Evolutionary conservation across 2,329 filamentous ascomycete species (phyloP), one percentile per base, ranked within the genome.

Genomic region (Plenodomus lindquistii): DNA sequence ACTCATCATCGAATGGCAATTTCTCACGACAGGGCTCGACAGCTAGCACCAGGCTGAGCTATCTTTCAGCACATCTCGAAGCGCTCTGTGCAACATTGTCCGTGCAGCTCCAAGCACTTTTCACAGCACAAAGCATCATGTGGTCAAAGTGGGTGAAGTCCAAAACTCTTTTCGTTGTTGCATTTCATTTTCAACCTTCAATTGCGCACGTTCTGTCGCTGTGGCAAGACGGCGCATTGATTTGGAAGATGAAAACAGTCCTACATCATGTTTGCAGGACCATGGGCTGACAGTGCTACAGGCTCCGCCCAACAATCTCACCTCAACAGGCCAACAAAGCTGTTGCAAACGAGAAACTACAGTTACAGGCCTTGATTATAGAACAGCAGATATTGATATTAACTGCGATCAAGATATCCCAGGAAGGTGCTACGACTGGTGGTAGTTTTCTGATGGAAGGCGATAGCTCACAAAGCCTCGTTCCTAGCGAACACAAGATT

Each of bases 311-410:
- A 5, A 63, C 62, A 16, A 60, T 70, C 21, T 70, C 67, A 15
- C 69, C 65, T 21, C 60, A 66, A 20, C 62, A 67, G 47, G 62
- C 63, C 10, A 61, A 59, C 7, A 62, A 60, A 37, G 63, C 68
- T 24, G 65, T 74, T 37, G 51, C 57, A 9, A 72, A 71, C 38
- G 70, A 75, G 47, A 67, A 63, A 35, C 45, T 59, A 4, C 72
- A 74, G 50, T 58, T 74, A 7, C 67, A 73, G 43, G 61, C 60
- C 11, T 52, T 74, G 6, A 62, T 75, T 17, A 67, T 73, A 34
- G 72, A 74, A 41, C 72, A 75, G 40, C 72, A 75, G 44, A 54
- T 72, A 38, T 61, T 67, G 2, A 66, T 74, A 20, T 40, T 72
- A 5, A 54, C 55, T 13, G 63, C 66, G 7, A 51, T 44, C 8